phyloP scores from a whole-genome alignment of 805 yeast genomes.

The Citeromyces matritensis region DNA sequence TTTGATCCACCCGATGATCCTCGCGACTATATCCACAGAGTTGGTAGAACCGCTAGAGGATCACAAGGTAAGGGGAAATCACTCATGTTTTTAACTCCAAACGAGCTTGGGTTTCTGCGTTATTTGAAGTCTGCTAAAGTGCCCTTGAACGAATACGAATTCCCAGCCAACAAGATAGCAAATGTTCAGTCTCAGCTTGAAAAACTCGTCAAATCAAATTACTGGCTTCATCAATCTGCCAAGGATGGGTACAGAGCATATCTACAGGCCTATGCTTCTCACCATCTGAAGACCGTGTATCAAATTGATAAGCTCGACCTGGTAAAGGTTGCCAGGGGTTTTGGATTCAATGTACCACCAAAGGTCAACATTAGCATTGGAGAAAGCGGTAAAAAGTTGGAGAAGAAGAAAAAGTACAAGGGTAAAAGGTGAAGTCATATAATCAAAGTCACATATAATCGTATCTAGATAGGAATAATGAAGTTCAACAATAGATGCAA shows the following conservation, averaged over 20 bases:
- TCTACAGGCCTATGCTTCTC: constrained; percentile 94
- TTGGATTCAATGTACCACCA: constrained; percentile 92
- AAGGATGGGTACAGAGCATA: constrained; percentile 96
- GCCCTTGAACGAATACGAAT: constrained; percentile 93
- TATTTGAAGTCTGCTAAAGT: constrained; percentile 95
- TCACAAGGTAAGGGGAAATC: constrained; percentile 81
- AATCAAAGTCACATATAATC: no score
- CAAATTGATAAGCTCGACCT: constrained; percentile 91
- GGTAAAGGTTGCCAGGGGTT: constrained; percentile 88
- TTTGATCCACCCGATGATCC: constrained; percentile 99
- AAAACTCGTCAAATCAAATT: constrained; percentile 81
- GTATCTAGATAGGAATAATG: no score
- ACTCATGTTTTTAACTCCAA: constrained; percentile 88
- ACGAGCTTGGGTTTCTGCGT: constrained; percentile 86
- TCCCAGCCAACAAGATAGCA: constrained; percentile 87
- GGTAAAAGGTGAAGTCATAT: neutral
- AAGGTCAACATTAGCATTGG: constrained; percentile 94
- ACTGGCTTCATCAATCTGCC: constrained; percentile 89
- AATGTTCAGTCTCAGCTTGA: constrained; percentile 91
- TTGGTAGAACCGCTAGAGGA: constrained; percentile 98
- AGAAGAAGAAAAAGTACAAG: neutral
- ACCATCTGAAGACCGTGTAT: constrained; percentile 90
- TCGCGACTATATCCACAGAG: constrained; percentile 96
- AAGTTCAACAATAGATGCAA: no score
- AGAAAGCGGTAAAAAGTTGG: constrained; percentile 30